Evolutionary conservation across 1,139 yeast genomes (phyloP).

Genomic region (Lodderomyces orthopsilosis): DNA sequence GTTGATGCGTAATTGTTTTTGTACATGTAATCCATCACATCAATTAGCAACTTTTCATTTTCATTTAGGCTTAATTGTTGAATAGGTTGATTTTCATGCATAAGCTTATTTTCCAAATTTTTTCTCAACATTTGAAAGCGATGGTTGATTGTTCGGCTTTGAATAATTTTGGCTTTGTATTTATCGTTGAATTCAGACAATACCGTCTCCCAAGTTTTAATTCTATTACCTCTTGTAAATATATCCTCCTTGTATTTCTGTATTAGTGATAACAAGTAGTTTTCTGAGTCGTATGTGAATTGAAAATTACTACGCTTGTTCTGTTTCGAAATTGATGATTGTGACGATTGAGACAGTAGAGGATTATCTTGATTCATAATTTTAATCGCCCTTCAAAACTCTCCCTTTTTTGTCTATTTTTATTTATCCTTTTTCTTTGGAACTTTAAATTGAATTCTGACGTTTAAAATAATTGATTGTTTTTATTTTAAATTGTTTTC

Average conservation of each 20-base stretch:
- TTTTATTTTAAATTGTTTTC: background rate
- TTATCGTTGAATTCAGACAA: constrained; percentile 23
- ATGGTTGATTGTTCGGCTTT: constrained; percentile 30
- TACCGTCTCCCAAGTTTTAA: constrained; percentile 29
- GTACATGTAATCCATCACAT: constrained; percentile 12
- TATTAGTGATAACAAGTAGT: constrained; percentile 22
- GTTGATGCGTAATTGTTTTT: constrained; percentile 7
- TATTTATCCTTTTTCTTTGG: background rate
- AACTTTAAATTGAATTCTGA: too few relatives aligned
- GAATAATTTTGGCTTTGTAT: constrained; percentile 21
- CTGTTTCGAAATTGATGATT: constrained; percentile 4
- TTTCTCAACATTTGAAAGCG: constrained; percentile 24
- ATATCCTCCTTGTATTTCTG: constrained; percentile 21
- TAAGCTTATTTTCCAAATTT: constrained; percentile 23
- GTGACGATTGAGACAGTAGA: background rate
- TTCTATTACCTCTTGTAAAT: constrained; percentile 29
- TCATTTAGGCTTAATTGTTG: constrained; percentile 21
- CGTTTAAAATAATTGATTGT: background rate
- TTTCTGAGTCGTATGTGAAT: constrained; percentile 30
- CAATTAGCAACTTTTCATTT: constrained; percentile 24
- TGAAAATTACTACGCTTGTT: constrained; percentile 18
- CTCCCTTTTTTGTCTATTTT: too few relatives aligned
- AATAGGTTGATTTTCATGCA: constrained; percentile 15
- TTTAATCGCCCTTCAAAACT: background rate
- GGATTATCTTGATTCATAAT: background rate